phyloP scores from a whole-genome alignment of 2,329 filamentous ascomycete genomes.

The Penicillium freii region DNA sequence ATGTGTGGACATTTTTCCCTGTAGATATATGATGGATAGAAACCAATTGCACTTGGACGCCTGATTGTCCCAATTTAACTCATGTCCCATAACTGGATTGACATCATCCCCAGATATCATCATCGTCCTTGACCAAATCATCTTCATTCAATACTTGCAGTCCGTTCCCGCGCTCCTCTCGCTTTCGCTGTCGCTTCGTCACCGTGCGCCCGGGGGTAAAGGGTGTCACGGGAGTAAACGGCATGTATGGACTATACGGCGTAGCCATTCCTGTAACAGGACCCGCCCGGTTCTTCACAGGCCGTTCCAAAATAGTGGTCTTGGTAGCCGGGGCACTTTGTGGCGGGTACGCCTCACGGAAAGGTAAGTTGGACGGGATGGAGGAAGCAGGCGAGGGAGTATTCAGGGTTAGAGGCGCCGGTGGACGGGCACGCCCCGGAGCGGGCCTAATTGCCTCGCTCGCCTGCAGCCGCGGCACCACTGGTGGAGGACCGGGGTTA shows the following conservation, averaged over 20 bases:
- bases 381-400: constrained; percentile 34
- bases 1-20: constrained; percentile 30
- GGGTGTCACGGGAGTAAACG: constrained; percentile 50
- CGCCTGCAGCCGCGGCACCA: constrained; percentile 42
- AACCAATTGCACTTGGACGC: constrained; percentile 34
- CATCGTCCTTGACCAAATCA: constrained; percentile 47
- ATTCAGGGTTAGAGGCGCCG: constrained; percentile 34
- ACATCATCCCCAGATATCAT: constrained; percentile 46
- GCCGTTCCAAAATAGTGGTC: constrained; percentile 49
- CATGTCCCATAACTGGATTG: not conserved
- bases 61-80: constrained; percentile 19
- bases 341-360: constrained; percentile 45
- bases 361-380: constrained; percentile 32
- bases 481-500: constrained; percentile 56
- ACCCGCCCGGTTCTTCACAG: constrained; percentile 35
- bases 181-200: constrained; percentile 45
- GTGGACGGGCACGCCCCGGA: constrained; percentile 23
- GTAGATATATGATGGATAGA: not conserved
- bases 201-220: constrained; percentile 49
- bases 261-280: constrained; percentile 50
- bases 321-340: constrained; percentile 49
- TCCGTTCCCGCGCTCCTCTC: constrained; percentile 43
- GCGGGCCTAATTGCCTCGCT: constrained; percentile 10
- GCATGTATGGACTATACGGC: constrained; percentile 53
- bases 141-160: constrained; percentile 47